Conservation (phyloP, 2,329 filamentous ascomycete species). For the Ascochyta fabae region DNA sequence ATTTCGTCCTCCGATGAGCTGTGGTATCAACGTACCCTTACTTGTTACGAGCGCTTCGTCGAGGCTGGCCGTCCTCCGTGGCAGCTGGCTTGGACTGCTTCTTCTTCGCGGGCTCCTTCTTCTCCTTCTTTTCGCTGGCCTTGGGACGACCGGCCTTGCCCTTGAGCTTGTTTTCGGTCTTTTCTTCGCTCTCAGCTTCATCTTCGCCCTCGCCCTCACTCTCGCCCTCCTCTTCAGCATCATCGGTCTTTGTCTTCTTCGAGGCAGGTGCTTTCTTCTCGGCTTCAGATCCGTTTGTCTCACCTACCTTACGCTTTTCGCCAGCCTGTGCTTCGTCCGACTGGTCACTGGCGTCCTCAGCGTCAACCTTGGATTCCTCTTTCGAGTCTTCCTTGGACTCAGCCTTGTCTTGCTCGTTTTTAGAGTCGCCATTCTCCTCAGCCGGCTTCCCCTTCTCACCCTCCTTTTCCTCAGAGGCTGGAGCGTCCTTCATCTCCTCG, state of each 20-base stretch:
- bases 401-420: conserved; percentile 31
- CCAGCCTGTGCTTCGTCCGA: conserved; percentile 37
- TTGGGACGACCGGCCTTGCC: conserved; percentile 52
- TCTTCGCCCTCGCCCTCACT: conserved; percentile 38
- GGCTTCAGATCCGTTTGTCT: conserved; percentile 25
- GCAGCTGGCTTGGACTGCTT: conserved; percentile 57
- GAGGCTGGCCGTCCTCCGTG: conserved; percentile 56
- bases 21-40: neutral
- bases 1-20: neutral
- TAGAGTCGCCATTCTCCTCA: conserved; percentile 41
- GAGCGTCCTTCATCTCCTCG: conserved; percentile 42
- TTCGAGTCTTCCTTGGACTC: conserved; percentile 29
- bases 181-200: conserved; percentile 30
- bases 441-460: conserved; percentile 37
- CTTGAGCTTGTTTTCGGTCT: conserved; percentile 42
- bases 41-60: conserved; percentile 54
- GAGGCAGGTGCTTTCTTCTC: conserved; percentile 34
- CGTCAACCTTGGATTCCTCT: conserved; percentile 20
- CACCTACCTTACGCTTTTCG: conserved; percentile 43
- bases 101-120: conserved; percentile 52
- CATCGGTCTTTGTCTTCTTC: conserved; percentile 35
- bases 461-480: conserved; percentile 29
- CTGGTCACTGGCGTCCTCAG: conserved; percentile 24
- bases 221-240: conserved; percentile 35
- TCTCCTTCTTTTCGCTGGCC: conserved; percentile 48